Conservation (phyloP, 2,329 filamentous ascomycete genomes). For the Exophiala alcalophila region DNA sequence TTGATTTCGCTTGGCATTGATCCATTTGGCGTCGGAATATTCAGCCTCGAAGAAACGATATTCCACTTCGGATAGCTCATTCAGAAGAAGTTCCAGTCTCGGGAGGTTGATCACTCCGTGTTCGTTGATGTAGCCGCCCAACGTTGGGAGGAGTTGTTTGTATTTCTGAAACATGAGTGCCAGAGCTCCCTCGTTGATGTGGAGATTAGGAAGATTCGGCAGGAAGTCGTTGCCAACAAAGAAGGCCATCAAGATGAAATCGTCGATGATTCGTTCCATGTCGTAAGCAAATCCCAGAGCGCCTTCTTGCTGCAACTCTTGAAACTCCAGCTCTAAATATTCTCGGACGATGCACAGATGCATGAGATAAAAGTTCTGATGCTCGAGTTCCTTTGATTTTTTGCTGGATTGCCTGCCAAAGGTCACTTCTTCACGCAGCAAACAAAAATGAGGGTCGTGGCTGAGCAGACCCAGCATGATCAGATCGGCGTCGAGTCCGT, state of each 20-base stretch:
- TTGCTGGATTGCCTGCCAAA: slow-evolving; percentile 84
- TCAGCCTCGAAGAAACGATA: slow-evolving; percentile 91
- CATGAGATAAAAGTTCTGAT: slow-evolving; percentile 97
- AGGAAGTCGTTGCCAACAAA: slow-evolving; percentile 99
- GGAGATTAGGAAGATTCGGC: slow-evolving; percentile 89
- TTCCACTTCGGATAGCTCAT: slow-evolving; percentile 84
- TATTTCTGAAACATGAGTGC: slow-evolving; percentile 97
- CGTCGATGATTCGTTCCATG: slow-evolving; percentile 94
- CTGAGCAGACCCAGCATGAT: slow-evolving; percentile 98
- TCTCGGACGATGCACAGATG: slow-evolving; percentile 97
- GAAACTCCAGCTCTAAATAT: slow-evolving; percentile 94
- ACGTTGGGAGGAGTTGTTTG: slow-evolving; percentile 81
- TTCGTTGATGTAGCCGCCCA: slow-evolving; percentile 95
- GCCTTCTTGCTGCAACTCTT: slow-evolving; percentile 76
- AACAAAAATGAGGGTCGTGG: slow-evolving; percentile 96
- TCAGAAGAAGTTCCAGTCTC: slow-evolving; percentile 71
- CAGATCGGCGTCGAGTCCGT: slow-evolving; percentile 93
- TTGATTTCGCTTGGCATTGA: slow-evolving; percentile 75
- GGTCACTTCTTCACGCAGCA: slow-evolving; percentile 94
- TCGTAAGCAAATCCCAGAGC: slow-evolving; percentile 76
- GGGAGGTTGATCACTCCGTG: slow-evolving; percentile 85
- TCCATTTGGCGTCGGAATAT: slow-evolving; percentile 84
- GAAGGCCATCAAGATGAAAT: slow-evolving; percentile 99
- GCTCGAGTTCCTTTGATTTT: slow-evolving; percentile 94
- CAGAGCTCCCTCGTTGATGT: slow-evolving; percentile 97